Evolutionary conservation across 805 yeast genomes (phyloP), one percentile per base, ranked within the genome.

Genomic region (Wickerhamiella australiensis): DNA sequence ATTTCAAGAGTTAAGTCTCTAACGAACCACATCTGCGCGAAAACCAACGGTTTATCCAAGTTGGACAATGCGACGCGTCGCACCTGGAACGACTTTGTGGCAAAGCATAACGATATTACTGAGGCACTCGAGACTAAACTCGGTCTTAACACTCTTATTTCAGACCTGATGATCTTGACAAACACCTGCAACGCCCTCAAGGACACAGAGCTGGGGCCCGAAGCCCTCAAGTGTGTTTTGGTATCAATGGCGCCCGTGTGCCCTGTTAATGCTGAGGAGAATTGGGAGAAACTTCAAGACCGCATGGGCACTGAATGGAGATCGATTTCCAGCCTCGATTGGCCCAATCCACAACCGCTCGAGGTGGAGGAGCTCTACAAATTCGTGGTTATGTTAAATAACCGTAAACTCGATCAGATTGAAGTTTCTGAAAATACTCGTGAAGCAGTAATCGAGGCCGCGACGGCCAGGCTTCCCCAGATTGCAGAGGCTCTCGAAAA

Each of bases 141-240:
- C 23, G 72, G 87, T 0, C 68, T 90, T 61, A 90, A 92, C 63
- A 88, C 96, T 0, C 79, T 86, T 1, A 76, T 92, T 21, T 85
- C 96, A 0, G 94, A 87, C 61, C 82, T 78, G 59, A 90, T 87
- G 95, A 92, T 87, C 59, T 63, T 80, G 46, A 82, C 94, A 9
- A 54, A 61, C 2, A 72, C 74, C 0, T 40, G 69, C 3, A 71
- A 72, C 33, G 59, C 66, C 5, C 57, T 65, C 0, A 54, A 61
- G 1, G 65, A 77, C 8, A 62, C 66, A 38, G 65, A 75, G 1
- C 73, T 73, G 52, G 54, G 53, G 13, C 23, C 20, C 2, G 35
- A 43, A 1, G 56, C 56, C 0, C 49, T 55, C 22, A 68, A 72
- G 54, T 77, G 75, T 49, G 66, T 87, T 15, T 57, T 86, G 15